Conservation (phyloP, 2,329 filamentous ascomycete genomes). For the Ophiostoma populinum region DNA sequence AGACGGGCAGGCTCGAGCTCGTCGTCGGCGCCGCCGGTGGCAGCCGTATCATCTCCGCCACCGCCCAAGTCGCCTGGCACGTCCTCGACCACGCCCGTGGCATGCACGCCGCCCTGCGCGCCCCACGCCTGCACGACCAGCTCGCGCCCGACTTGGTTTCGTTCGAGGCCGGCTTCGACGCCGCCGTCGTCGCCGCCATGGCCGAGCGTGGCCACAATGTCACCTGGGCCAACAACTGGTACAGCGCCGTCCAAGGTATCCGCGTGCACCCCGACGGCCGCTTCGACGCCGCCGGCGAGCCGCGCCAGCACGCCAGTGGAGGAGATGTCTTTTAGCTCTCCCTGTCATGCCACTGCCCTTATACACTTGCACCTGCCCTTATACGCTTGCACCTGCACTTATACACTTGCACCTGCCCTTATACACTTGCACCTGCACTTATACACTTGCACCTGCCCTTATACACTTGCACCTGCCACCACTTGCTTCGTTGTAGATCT, state of each 20-base stretch:
- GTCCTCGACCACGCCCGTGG: slow-evolving; percentile 51
- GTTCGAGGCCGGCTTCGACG: slow-evolving; percentile 61
- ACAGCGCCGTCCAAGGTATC: slow-evolving; percentile 59
- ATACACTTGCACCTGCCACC: not conserved
- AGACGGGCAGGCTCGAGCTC: slow-evolving; percentile 39
- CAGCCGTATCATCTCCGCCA: slow-evolving; percentile 68
- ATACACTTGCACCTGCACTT: not conserved
- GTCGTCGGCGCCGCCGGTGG: slow-evolving; percentile 67
- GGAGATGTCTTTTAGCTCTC: slow-evolving; percentile 41
- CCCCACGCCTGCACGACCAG: slow-evolving; percentile 69
- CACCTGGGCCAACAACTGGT: slow-evolving; percentile 37
- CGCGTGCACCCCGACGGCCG: slow-evolving; percentile 41
- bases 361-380: not conserved
- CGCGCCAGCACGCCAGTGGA: slow-evolving; percentile 59
- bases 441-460: not conserved
- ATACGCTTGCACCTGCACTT: not conserved
- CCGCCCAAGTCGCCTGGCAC: slow-evolving; percentile 60
- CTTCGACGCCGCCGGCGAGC: slow-evolving; percentile 71
- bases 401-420: not conserved
- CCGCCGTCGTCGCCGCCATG: slow-evolving; percentile 51
- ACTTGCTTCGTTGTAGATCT: too few relatives aligned
- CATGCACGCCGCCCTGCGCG: slow-evolving; percentile 42
- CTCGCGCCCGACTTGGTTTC: slow-evolving; percentile 48
- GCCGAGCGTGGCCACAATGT: slow-evolving; percentile 53
- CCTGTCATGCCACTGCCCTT: not conserved